A percentile compares a stretch with the other conserved stretches of the same genome.
Conservation (phyloP, 257 asterid species). For the Plantago ovata region DNA sequence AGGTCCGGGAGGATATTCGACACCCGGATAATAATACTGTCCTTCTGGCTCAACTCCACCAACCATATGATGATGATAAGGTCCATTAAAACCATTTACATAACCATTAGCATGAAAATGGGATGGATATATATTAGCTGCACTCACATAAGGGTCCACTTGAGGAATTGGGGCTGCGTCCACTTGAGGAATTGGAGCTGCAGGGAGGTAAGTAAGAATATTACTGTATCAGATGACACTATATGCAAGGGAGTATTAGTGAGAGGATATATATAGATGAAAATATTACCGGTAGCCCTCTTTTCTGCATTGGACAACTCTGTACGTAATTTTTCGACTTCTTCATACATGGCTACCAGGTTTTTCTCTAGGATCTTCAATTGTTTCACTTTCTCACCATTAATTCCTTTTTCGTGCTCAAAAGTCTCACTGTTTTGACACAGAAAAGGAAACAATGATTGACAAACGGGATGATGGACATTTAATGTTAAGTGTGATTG, state of each 20-base stretch:
- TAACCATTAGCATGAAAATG: slow-evolving; percentile 31
- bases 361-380: slow-evolving; percentile 69
- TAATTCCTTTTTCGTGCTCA: slow-evolving; percentile 63
- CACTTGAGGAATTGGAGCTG: too few species aligned
- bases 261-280: slow-evolving; percentile 10
- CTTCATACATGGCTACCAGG: slow-evolving; percentile 48
- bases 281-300: slow-evolving; percentile 50
- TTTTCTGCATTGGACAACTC: slow-evolving; percentile 47
- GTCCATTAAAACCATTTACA: slow-evolving; percentile 26
- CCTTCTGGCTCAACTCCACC: slow-evolving; percentile 21
- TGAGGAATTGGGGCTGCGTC: slow-evolving; percentile 36
- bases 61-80: slow-evolving; percentile 24
- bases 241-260: background rate
- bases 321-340: slow-evolving; percentile 60
- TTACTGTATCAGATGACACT: slow-evolving; percentile 12
- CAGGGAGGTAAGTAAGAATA: slow-evolving; percentile 6
- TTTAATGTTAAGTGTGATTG: background rate
- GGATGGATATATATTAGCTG: slow-evolving; percentile 32
- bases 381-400: slow-evolving; percentile 60
- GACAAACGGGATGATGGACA: background rate
- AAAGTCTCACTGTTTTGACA: slow-evolving; percentile 53
- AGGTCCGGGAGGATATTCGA: slow-evolving; percentile 24
- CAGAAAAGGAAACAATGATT: background rate
- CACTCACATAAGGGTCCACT: slow-evolving; percentile 27
- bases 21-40: slow-evolving; percentile 34